Percentiles rank a stretch among this genome's conserved stretches.
Conservation (phyloP, 2,329 filamentous ascomycete genomes). For the Blastomyces parvus region DNA sequence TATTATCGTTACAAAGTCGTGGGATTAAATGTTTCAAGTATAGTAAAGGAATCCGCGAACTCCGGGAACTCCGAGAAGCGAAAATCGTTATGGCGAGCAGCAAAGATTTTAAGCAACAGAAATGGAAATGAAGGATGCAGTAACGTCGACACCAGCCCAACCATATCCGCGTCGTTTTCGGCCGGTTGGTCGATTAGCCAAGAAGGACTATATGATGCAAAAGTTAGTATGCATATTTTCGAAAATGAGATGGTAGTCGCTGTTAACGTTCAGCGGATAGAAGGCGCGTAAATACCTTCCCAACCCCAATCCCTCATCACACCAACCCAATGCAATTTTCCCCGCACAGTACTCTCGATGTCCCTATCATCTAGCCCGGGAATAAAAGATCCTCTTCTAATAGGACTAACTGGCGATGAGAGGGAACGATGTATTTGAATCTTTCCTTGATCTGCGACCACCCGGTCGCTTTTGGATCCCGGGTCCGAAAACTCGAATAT, state of each 20-base stretch:
- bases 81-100: not conserved
- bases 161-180: not conserved
- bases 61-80: not conserved
- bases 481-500: not conserved
- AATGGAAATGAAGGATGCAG: no score
- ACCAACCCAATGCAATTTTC: conserved; percentile 57
- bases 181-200: not conserved
- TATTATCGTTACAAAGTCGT: not conserved
- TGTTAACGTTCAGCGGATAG: not conserved
- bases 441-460: conserved; percentile 19
- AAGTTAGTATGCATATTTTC: not conserved
- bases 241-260: not conserved
- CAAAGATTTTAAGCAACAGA: not conserved
- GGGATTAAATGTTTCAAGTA: not conserved
- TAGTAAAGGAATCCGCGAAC: not conserved
- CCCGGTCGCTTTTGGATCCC: not conserved
- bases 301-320: conserved; percentile 65
- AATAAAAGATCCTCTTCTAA: conserved; percentile 25
- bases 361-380: conserved; percentile 40
- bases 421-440: not conserved
- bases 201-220: conserved; percentile 2
- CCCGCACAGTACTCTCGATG: conserved; percentile 54
- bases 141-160: not conserved
- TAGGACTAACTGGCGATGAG: conserved; percentile 14
- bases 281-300: conserved; percentile 46